These are phyloP conservation scores for Cordyceps cateniannulata DNA, from an alignment of 2,329 filamentous ascomycete species.

Conservation along the genomic window DNA sequence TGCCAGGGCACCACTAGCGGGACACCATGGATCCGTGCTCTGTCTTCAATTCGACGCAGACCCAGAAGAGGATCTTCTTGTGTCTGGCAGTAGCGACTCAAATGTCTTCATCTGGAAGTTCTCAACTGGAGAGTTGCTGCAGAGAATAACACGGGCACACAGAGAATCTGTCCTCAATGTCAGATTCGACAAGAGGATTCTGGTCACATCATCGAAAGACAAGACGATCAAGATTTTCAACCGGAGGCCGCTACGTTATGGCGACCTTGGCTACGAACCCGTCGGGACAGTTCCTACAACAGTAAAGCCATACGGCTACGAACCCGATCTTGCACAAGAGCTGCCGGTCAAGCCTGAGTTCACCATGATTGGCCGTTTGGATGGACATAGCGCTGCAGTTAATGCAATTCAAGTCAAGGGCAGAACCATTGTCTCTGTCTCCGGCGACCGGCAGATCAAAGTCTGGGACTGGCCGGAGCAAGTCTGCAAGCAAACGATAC, in stretches of 20 bases:
- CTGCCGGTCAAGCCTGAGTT: constrained; percentile 57
- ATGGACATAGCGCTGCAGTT: constrained; percentile 84
- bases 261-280: constrained; percentile 49
- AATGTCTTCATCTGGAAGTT: constrained; percentile 90
- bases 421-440: constrained; percentile 86
- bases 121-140: constrained; percentile 78
- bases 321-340: constrained; percentile 38
- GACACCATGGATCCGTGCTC: constrained; percentile 80
- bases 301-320: constrained; percentile 50
- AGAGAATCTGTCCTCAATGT: constrained; percentile 89
- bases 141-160: constrained; percentile 71
- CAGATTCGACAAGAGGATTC: constrained; percentile 80
- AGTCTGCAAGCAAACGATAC: constrained; percentile 66
- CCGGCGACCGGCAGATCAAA: constrained; percentile 88
- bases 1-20: constrained; percentile 63
- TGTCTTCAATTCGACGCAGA: constrained; percentile 93
- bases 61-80: constrained; percentile 82
- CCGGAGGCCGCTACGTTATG: constrained; percentile 57
- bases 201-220: constrained; percentile 97
- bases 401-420: constrained; percentile 91
- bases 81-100: constrained; percentile 90
- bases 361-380: constrained; percentile 69
- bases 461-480: constrained; percentile 87
- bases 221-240: constrained; percentile 97
- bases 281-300: constrained; percentile 48